Evolutionary conservation across 768 basidiomycete species (phyloP), one percentile per base, ranked within the genome.

Genomic region (Termitomyces sp.): DNA sequence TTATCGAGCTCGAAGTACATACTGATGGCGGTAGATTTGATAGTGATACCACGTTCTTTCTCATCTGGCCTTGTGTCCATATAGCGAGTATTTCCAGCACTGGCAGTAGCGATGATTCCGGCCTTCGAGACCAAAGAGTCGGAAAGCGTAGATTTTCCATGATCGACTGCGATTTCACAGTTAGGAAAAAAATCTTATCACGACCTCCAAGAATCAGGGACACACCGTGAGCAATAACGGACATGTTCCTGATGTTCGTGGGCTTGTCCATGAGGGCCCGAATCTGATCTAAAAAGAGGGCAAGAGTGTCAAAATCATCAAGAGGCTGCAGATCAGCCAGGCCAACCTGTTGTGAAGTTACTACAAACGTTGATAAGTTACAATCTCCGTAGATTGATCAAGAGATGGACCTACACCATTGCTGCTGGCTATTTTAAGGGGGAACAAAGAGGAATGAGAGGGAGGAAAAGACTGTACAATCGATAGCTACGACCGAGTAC

Each of bases 21-120:
- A 57, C 94, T 96, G 71, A 99, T 97, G 66, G 95, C 96, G 40
- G 96, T 98, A 31, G 94, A 97, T 78, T 98, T 98, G 78, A 98
- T 98, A 47, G 96, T 98, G 68, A 98, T 98, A 80, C 96, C 96
- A 74, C 96, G 94, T 73, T 99, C 96, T 72, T 95, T 97, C 80
- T 98, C 96, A 70, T 98, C 96, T 12, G 88, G 84, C 77, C 95
- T 82, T 60, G 95, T 98, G 73, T 96, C 94, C 57, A 92, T 98
- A 71, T 94, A 96, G 60, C 95, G 89, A 81, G 90, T 80, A 54
- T 95, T 93, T 70, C 96, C 96, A 57, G 96, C 92, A 70, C 94
- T 94, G 68, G 90, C 77, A 44, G 80, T 75, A 61, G 96, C 94
- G 65, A 98, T 97, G 72, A 99, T 98, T 83, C 96, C 96, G 60